These are phyloP conservation scores for Aureobasidium subglaciale DNA, from an alignment of 2,329 filamentous ascomycete species.

Conservation along the genomic window DNA sequence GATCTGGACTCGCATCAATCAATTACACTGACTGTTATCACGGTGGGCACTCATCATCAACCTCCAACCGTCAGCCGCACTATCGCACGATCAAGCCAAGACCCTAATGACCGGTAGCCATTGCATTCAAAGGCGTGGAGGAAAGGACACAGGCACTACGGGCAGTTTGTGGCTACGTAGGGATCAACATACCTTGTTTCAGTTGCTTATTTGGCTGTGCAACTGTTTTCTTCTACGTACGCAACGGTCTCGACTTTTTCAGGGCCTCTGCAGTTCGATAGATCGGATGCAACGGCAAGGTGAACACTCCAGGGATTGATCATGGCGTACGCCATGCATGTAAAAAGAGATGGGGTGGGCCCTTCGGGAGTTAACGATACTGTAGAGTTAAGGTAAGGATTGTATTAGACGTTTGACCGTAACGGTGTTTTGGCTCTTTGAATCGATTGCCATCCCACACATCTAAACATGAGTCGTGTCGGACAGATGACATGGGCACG, in stretches of 20 bases:
- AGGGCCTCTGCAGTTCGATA: not conserved
- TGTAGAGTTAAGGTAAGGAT: not conserved
- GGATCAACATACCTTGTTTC: slow-evolving; percentile 1
- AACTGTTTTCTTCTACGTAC: not conserved
- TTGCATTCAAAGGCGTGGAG: not conserved
- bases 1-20: not conserved
- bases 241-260: too few species aligned
- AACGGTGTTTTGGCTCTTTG: not conserved
- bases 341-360: not conserved
- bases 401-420: not conserved
- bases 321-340: not conserved
- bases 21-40: not conserved
- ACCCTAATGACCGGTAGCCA: not conserved
- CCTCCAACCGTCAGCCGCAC: not conserved
- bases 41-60: not conserved
- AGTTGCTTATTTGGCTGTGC: not conserved
- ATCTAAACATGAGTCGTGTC: not conserved
- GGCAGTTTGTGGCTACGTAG: not conserved
- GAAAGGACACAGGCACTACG: not conserved
- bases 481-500: not conserved
- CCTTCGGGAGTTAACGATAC: too few species aligned
- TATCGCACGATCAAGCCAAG: not conserved
- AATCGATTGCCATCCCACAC: not conserved
- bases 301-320: not conserved
- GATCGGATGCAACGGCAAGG: not conserved